Percentiles rank a stretch among this genome's conserved stretches.
Evolutionary conservation across 2,329 filamentous ascomycete genomes (phyloP).

Genomic region (Penicillium sp.): DNA sequence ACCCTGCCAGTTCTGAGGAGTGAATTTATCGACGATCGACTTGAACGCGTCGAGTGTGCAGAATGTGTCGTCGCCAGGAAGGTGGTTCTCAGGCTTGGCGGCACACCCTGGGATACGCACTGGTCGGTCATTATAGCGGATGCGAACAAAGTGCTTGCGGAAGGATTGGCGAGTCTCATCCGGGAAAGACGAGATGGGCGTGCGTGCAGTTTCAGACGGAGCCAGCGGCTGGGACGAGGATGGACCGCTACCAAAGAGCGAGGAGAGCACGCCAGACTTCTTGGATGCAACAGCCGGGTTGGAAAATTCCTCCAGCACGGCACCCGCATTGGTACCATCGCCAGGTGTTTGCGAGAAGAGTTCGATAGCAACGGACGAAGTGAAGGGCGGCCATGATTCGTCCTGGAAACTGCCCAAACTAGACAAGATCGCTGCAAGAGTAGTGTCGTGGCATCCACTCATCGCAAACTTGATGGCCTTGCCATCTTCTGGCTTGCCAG

Average conservation of each 20-base stretch:
- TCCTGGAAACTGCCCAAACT: constrained; percentile 72
- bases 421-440: constrained; percentile 69
- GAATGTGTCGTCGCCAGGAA: constrained; percentile 78
- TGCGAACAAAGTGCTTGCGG: constrained; percentile 73
- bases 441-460: constrained; percentile 89
- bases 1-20: constrained; percentile 69
- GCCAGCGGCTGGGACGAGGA: constrained; percentile 10
- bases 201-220: constrained; percentile 32
- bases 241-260: constrained; percentile 23
- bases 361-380: constrained; percentile 85
- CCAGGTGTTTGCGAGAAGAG: constrained; percentile 60
- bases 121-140: constrained; percentile 84
- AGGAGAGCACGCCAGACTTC: constrained; percentile 31
- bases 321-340: constrained; percentile 13
- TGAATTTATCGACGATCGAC: constrained; percentile 81
- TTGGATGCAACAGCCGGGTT: constrained; percentile 22
- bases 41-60: constrained; percentile 94
- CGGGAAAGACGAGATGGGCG: constrained; percentile 28
- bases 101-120: constrained; percentile 76
- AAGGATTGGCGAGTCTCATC: constrained; percentile 25
- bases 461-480: constrained; percentile 64
- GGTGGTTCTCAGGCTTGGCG: constrained; percentile 66
- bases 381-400: constrained; percentile 83
- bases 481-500: constrained; percentile 34
- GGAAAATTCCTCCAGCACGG: constrained; percentile 23